Conservation (phyloP, 768 basidiomycete genomes). For the Tricholoma sp. region DNA sequence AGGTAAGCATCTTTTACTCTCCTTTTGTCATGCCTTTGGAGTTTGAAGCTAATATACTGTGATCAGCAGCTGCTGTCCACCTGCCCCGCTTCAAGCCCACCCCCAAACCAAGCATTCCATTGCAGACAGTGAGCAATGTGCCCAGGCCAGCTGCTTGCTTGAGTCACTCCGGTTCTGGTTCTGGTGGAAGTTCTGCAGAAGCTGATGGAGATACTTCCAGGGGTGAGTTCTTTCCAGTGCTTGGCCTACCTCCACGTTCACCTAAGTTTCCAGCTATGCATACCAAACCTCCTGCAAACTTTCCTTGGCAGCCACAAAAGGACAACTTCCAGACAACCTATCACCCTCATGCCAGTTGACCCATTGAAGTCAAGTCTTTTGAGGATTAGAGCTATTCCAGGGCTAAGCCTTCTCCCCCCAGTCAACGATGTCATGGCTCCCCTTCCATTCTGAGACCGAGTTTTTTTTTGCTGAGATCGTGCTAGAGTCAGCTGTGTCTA, state of each 20-base stretch:
- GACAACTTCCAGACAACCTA: background rate
- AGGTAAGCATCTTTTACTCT: background rate
- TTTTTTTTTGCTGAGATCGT: background rate
- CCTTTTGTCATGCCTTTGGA: background rate
- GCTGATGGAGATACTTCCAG: background rate
- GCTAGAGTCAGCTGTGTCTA: background rate
- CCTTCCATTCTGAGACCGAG: background rate
- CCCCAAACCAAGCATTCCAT: background rate
- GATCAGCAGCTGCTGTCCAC: background rate
- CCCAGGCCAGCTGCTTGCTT: background rate
- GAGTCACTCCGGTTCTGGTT: background rate
- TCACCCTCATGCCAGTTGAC: background rate
- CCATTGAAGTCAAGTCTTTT: background rate
- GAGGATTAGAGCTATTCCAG: background rate
- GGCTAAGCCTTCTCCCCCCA: background rate
- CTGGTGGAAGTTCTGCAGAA: background rate
- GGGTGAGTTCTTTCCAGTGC: background rate
- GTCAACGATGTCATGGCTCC: background rate
- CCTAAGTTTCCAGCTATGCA: background rate
- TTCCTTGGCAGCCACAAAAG: background rate
- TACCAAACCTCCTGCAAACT: background rate
- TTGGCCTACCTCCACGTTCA: background rate
- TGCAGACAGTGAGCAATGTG: background rate
- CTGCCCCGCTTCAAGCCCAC: background rate
- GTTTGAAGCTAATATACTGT: background rate